Evolutionary conservation across 2,329 filamentous ascomycete genomes (phyloP).

Genomic region (Nigrospora oryzae): DNA sequence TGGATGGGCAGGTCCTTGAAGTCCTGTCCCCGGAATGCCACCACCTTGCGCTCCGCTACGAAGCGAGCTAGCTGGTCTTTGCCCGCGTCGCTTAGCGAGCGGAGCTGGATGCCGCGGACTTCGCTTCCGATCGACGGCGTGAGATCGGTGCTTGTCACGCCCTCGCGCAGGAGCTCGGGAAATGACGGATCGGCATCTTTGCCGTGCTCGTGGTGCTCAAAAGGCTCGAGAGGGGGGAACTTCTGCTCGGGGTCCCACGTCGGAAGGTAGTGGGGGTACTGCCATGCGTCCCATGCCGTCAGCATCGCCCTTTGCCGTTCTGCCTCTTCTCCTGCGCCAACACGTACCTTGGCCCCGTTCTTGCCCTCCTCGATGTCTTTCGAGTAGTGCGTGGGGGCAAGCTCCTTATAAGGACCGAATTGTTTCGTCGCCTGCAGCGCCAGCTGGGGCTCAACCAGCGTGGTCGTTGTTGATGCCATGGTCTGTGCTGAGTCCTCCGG

Average conservation of each 20-base stretch:
- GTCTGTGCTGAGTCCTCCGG: neutral
- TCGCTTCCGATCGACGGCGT: slow-evolving; percentile 70
- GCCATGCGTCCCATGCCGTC: slow-evolving; percentile 14
- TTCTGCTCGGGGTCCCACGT: slow-evolving; percentile 58
- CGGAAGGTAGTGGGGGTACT: slow-evolving; percentile 67
- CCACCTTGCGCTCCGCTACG: slow-evolving; percentile 70
- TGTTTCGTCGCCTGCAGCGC: slow-evolving; percentile 8
- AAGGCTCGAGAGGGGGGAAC: slow-evolving; percentile 58
- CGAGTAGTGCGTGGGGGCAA: slow-evolving; percentile 12
- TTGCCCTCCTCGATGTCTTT: slow-evolving; percentile 20
- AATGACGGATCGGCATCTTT: slow-evolving; percentile 64
- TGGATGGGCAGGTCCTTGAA: slow-evolving; percentile 62
- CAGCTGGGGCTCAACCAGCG: slow-evolving; percentile 6
- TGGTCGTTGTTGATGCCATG: slow-evolving; percentile 21
- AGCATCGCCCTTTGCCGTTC: neutral
- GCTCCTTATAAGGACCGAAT: slow-evolving; percentile 19
- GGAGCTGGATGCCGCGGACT: slow-evolving; percentile 63
- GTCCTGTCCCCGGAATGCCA: slow-evolving; percentile 70
- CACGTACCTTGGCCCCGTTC: slow-evolving; percentile 7
- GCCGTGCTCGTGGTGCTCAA: slow-evolving; percentile 68
- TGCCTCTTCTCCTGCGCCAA: neutral
- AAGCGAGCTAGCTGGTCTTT: slow-evolving; percentile 72
- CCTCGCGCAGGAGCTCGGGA: slow-evolving; percentile 54
- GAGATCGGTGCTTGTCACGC: slow-evolving; percentile 47
- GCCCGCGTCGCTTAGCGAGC: slow-evolving; percentile 55